Evolutionary conservation across 2,329 filamentous ascomycete genomes (phyloP).

Genomic region (Fusarium nisikadoi): DNA sequence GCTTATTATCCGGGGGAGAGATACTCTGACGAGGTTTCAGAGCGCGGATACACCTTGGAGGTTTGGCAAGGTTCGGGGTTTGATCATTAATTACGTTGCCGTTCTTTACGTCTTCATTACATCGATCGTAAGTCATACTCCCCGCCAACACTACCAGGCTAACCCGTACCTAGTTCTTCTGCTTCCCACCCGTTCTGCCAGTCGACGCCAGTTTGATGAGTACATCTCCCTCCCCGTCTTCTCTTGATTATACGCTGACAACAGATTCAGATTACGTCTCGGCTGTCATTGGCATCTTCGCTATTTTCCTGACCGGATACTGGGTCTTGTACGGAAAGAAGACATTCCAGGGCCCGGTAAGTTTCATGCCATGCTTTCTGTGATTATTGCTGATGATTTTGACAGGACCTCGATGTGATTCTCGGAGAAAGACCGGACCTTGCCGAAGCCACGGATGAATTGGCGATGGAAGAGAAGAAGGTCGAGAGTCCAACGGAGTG

Average conservation of each 20-base stretch:
- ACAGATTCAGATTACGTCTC: constrained; percentile 48
- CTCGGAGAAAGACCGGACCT: constrained; percentile 17
- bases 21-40: neutral
- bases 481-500: neutral
- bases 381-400: neutral
- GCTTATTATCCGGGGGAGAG: constrained; percentile 18
- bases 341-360: constrained; percentile 34
- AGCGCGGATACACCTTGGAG: constrained; percentile 13
- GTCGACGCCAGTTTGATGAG: constrained; percentile 35
- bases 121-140: constrained; percentile 8
- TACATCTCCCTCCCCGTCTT: neutral
- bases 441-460: constrained; percentile 16
- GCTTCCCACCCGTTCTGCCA: constrained; percentile 30
- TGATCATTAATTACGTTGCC: constrained; percentile 24
- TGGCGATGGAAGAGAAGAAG: constrained; percentile 29
- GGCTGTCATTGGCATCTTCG: constrained; percentile 51
- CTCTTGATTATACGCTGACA: neutral
- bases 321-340: constrained; percentile 30
- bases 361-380: accelerated
- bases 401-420: constrained; percentile 22
- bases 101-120: constrained; percentile 36
- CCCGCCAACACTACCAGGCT: neutral
- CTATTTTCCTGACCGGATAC: constrained; percentile 15
- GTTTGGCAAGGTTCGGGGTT: constrained; percentile 12
- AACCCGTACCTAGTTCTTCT: constrained; percentile 28